A percentile compares a stretch with the other conserved stretches of the same genome.
These are phyloP conservation scores for Sugiyamaella floridensis DNA, from an alignment of 805 yeast species.

Conservation along the genomic window DNA sequence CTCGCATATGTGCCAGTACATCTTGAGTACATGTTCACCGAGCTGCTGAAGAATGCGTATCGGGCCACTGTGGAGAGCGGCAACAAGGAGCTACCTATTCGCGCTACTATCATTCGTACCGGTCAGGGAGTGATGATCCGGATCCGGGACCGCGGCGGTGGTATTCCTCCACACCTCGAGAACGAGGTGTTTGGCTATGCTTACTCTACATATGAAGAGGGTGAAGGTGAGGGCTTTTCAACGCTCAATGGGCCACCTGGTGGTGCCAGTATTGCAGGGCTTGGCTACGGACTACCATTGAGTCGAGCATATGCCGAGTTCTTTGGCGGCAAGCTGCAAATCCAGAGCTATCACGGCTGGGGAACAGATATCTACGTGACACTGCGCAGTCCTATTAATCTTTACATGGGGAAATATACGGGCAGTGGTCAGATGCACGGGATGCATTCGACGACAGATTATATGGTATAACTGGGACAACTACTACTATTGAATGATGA, in stretches of 20 bases:
- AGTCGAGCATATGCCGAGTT: constrained; percentile 68
- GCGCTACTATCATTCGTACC: constrained; percentile 42
- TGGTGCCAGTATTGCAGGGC: constrained; percentile 73
- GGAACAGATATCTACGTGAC: constrained; percentile 71
- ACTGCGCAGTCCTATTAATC: constrained; percentile 16
- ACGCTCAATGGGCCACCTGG: constrained; percentile 67
- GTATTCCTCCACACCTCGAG: constrained; percentile 63
- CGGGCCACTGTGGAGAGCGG: constrained; percentile 77
- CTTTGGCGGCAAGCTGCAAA: constrained; percentile 61
- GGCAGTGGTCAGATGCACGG: constrained; percentile 4
- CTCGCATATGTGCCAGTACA: constrained; percentile 86
- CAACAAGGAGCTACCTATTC: constrained; percentile 37
- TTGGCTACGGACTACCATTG: constrained; percentile 93
- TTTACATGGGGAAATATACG: constrained; percentile 3
- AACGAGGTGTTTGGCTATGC: constrained; percentile 76
- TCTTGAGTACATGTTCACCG: constrained; percentile 80
- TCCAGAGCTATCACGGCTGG: constrained; percentile 66
- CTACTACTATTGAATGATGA: no score
- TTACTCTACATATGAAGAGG: constrained; percentile 65
- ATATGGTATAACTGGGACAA: constrained; percentile 3
- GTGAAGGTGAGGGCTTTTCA: constrained; percentile 47
- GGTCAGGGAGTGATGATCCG: constrained; percentile 58
- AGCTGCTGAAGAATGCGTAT: constrained; percentile 77
- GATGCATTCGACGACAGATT: constrained; percentile 5
- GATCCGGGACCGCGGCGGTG: constrained; percentile 82